These are phyloP conservation scores for Primulina huaijiensis DNA, from an alignment of 257 asterid genomes.

Conservation along the genomic window DNA sequence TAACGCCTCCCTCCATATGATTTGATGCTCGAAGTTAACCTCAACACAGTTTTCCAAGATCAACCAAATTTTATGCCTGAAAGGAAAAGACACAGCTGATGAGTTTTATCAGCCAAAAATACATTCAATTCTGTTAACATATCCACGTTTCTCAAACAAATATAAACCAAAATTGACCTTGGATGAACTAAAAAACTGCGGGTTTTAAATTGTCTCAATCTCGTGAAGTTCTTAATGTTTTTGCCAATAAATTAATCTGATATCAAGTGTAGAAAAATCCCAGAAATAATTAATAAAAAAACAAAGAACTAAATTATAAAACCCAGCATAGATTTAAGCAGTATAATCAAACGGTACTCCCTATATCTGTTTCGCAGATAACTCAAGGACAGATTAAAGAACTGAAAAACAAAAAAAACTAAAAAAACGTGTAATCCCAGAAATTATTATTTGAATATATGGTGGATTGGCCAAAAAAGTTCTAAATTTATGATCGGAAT, in stretches of 20 bases:
- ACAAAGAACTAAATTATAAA: background rate
- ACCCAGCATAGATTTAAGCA: too few relatives aligned
- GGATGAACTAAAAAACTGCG: too few relatives aligned
- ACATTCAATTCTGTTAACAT: background rate
- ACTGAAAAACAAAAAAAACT: too few relatives aligned
- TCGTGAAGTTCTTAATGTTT: background rate
- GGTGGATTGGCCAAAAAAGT: too few relatives aligned
- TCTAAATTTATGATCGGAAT: too few relatives aligned
- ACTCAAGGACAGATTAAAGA: too few relatives aligned
- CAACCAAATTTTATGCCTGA: background rate
- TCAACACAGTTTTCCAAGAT: background rate
- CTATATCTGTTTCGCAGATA: too few relatives aligned
- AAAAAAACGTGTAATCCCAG: too few relatives aligned
- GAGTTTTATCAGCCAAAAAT: background rate
- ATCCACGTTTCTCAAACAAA: too few relatives aligned
- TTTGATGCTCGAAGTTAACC: constrained; percentile 1
- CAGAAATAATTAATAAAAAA: background rate
- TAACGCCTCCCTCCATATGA: constrained; percentile 59
- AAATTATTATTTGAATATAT: too few relatives aligned
- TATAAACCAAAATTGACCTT: too few relatives aligned
- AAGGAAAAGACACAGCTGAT: background rate
- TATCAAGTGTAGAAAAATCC: background rate
- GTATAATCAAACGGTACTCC: too few relatives aligned
- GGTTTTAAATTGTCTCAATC: background rate
- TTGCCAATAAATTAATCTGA: background rate